These are phyloP conservation scores for Ophiocordyceps polyrhachis-furcata DNA, from an alignment of 2,329 filamentous ascomycete genomes.

Conservation along the genomic window DNA sequence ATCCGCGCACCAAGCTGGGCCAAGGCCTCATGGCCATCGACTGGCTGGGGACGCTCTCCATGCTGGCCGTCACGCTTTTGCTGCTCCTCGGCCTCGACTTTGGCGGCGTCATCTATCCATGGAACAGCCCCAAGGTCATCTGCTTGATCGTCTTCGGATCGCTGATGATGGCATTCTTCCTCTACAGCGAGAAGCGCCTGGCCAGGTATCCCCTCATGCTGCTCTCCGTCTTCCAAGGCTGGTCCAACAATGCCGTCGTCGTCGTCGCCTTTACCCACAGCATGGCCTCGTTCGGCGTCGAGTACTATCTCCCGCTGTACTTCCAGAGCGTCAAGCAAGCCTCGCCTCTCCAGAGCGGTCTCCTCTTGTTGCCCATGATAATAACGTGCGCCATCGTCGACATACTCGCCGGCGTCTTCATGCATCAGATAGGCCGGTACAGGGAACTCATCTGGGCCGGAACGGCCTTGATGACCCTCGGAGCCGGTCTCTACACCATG, in stretches of 20 bases:
- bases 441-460: conserved; percentile 39
- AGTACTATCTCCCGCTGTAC: conserved; percentile 72
- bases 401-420: conserved; percentile 33
- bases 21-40: conserved; percentile 45
- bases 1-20: conserved; percentile 42
- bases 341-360: conserved; percentile 50
- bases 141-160: conserved; percentile 61
- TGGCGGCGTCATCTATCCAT: conserved; percentile 58
- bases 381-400: conserved; percentile 48
- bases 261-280: conserved; percentile 53
- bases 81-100: conserved; percentile 73
- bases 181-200: conserved; percentile 52
- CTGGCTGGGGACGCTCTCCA: conserved; percentile 34
- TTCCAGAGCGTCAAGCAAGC: conserved; percentile 59
- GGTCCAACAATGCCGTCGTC: conserved; percentile 48
- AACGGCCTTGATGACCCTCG: conserved; percentile 40
- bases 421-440: conserved; percentile 48
- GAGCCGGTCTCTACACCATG: conserved; percentile 44
- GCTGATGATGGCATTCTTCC: conserved; percentile 44
- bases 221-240: conserved; percentile 45
- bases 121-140: conserved; percentile 56
- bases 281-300: conserved; percentile 56
- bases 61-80: conserved; percentile 69
- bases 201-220: conserved; percentile 69
- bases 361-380: conserved; percentile 55